A percentile compares a stretch with the other conserved stretches of the same genome.
phyloP scores from a whole-genome alignment of 345 rosid genomes.

The Eucalyptus cladocalyx region DNA sequence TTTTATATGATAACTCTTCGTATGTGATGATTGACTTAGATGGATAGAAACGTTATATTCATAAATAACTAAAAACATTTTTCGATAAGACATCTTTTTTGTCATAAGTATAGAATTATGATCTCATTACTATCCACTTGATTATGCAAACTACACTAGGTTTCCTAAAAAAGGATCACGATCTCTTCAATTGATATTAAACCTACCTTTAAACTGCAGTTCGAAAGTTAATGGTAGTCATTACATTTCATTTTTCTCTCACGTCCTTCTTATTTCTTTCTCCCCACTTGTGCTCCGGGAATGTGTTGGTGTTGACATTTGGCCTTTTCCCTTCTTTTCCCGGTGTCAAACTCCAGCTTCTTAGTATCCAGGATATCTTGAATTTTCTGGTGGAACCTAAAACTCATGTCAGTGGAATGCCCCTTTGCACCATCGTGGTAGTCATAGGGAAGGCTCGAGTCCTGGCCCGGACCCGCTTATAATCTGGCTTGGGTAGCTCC shows the following conservation, averaged over 20 bases:
- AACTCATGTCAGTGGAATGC: background rate
- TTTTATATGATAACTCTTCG: background rate
- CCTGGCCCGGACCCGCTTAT: background rate
- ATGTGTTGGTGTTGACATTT: background rate
- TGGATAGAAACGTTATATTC: background rate
- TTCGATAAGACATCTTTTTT: background rate
- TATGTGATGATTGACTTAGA: background rate
- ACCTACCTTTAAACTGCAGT: rapidly evolving
- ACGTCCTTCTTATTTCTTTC: background rate
- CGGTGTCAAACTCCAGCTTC: background rate
- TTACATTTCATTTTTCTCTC: background rate
- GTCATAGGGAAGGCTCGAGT: background rate
- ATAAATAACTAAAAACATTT: background rate
- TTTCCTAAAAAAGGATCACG: background rate
- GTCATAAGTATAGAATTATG: background rate
- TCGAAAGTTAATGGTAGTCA: background rate
- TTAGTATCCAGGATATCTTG: background rate
- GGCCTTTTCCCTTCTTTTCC: background rate
- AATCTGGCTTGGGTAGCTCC: background rate
- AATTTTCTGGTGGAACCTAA: background rate
- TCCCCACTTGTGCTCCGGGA: background rate
- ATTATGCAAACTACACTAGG: background rate
- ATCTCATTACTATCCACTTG: background rate
- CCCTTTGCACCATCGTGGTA: background rate
- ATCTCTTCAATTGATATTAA: background rate